Conservation (phyloP, 768 basidiomycete genomes). For the Fomitopsis pulvina region DNA sequence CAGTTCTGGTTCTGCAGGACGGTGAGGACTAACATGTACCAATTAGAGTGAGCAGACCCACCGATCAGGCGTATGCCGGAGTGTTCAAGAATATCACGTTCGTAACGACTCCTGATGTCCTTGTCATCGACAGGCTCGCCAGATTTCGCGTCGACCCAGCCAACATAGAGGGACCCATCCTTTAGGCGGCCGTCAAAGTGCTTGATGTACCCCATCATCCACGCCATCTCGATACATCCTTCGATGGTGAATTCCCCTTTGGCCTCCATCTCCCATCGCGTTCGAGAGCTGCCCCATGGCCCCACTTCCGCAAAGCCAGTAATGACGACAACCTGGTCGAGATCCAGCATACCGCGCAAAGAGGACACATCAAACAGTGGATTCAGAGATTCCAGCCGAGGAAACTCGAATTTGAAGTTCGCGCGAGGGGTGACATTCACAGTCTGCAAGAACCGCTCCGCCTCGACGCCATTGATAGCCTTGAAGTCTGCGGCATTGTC, state of each 20-base stretch:
- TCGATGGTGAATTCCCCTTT: constrained; percentile 95
- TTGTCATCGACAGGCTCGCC: constrained; percentile 96
- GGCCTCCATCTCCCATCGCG: constrained; percentile 99
- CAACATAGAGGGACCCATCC: constrained; percentile 87
- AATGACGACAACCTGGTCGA: constrained; percentile 93
- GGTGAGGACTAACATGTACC: not conserved
- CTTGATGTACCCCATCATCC: constrained; percentile 99
- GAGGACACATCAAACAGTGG: constrained; percentile 67
- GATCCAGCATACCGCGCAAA: constrained; percentile 83
- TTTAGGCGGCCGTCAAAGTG: constrained; percentile 98
- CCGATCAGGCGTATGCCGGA: constrained; percentile 93
- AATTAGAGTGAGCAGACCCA: constrained; percentile 30
- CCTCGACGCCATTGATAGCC: constrained; percentile 80
- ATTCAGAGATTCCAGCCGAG: constrained; percentile 66
- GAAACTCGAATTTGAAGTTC: constrained; percentile 97
- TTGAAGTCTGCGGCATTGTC: constrained; percentile 98
- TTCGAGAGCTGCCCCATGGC: constrained; percentile 97
- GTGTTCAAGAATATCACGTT: constrained; percentile 88
- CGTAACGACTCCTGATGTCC: constrained; percentile 89
- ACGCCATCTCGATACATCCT: constrained; percentile 99
- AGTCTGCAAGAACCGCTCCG: constrained; percentile 88
- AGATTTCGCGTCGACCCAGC: constrained; percentile 96
- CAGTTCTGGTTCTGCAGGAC: constrained; percentile 78
- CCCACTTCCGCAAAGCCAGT: constrained; percentile 98
- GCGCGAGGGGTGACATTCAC: constrained; percentile 93